Conservation (phyloP, 2,329 filamentous ascomycete species). For the Exophiala alcalophila region DNA sequence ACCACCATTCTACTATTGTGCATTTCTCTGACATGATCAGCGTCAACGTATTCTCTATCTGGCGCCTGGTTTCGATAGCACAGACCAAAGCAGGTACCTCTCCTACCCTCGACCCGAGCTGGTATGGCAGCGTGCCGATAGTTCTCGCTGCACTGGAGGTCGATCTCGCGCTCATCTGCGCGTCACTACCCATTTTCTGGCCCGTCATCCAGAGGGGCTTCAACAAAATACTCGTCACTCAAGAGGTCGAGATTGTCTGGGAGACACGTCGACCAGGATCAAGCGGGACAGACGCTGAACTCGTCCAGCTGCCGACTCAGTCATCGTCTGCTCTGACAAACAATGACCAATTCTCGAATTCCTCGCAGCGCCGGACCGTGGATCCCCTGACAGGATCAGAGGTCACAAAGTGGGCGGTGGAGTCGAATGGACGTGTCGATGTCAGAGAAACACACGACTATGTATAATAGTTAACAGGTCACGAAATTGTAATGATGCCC, state of each 20-base stretch:
- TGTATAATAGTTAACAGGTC: too few relatives aligned
- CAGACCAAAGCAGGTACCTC: neutral
- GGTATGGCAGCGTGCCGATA: neutral
- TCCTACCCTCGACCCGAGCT: neutral
- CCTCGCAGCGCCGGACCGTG: neutral
- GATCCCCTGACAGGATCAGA: neutral
- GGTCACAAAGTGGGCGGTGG: neutral
- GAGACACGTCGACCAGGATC: neutral
- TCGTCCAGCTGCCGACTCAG: neutral
- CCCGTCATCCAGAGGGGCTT: neutral
- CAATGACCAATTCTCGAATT: neutral
- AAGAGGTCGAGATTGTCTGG: neutral
- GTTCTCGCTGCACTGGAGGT: neutral
- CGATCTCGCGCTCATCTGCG: neutral
- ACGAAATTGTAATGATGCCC: too few relatives aligned
- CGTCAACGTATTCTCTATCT: neutral
- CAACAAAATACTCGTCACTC: neutral
- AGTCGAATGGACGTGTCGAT: too few relatives aligned
- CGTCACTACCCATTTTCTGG: neutral
- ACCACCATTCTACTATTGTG: neutral
- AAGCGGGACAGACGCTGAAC: neutral
- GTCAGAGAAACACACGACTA: too few relatives aligned
- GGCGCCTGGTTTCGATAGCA: neutral
- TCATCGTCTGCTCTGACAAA: neutral
- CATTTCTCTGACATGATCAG: neutral